These are phyloP conservation scores for Cochlearia excelsa DNA, from an alignment of 345 rosid genomes.

Conservation along the genomic window DNA sequence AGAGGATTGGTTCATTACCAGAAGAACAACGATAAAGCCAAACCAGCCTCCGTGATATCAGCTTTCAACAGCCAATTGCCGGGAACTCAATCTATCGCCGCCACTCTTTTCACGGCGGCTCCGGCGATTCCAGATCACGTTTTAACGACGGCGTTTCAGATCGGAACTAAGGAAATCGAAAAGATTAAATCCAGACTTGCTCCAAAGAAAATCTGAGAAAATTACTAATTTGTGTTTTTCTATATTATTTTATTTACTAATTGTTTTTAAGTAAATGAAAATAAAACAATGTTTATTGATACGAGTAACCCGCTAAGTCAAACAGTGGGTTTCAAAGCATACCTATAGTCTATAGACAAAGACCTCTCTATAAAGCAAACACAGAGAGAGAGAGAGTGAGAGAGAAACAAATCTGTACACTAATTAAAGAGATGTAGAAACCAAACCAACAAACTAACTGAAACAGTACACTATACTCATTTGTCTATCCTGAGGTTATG, in stretches of 20 bases:
- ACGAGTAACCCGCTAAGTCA: slow-evolving; percentile 14
- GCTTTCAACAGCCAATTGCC: slow-evolving; percentile 68
- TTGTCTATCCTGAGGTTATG: slow-evolving; percentile 77
- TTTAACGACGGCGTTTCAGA: slow-evolving; percentile 50
- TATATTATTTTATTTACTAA: slow-evolving; percentile 5
- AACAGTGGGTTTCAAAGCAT: not conserved
- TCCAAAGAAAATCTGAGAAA: slow-evolving; percentile 41
- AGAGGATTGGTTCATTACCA: slow-evolving; percentile 63
- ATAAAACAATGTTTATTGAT: not conserved
- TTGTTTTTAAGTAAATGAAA: slow-evolving; percentile 6
- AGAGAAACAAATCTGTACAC: slow-evolving; percentile 28
- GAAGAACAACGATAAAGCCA: slow-evolving; percentile 50
- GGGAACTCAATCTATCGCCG: slow-evolving; percentile 59
- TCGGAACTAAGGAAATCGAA: slow-evolving; percentile 56
- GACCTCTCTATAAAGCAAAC: slow-evolving; percentile 29
- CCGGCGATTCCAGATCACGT: slow-evolving; percentile 56
- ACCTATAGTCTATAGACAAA: slow-evolving; percentile 6
- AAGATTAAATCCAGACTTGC: slow-evolving; percentile 56
- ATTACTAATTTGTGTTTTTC: not conserved
- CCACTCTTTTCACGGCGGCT: slow-evolving; percentile 44
- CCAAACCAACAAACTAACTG: slow-evolving; percentile 22
- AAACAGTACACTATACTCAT: slow-evolving; percentile 24
- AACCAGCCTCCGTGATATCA: slow-evolving; percentile 44
- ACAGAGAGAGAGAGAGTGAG: slow-evolving; percentile 22
- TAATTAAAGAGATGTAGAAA: slow-evolving; percentile 2